Base-by-base conservation (phyloP, 306 rosid species). In the Quercus berberidifolia region DNA sequence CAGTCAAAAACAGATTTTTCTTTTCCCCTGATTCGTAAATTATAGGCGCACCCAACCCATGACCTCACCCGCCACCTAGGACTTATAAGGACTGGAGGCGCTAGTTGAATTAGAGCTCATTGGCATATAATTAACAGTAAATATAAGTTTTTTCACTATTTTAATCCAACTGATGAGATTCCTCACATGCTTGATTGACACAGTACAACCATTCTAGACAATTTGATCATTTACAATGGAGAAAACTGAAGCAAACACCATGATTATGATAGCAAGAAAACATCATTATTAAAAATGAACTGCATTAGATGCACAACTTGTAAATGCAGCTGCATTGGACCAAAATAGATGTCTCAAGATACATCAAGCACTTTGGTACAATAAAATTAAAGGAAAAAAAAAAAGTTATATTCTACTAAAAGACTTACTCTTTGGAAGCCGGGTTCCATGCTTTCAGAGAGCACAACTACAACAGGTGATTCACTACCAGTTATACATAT, bases 371-470 rank as follows among this genome's bases (percentile, higher is more conserved):
- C 28, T 19, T 55, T 55, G 8, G 5, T 73, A 18, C 17, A 73
- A 31, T 38, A 52, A 18, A 26, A 33, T 38, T 26, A 21, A 21
- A 21, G 0, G 0, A 25, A 3, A 21, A 13, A 74, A 11, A 51
- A 20, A 13, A 2, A 5, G 3, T 43, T 9, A 21, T 71, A 15
- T 19, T 20, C 14, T 26, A 41, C 62, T 14, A 23, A 28, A 30
- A 58, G 20, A 84, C 89, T 81, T 64, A 92, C 98, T 79, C 93
- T 85, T 41, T 88, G 84, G 85, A 94, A 91, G 30, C 96, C 97
- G 12, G 96, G 98, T 78, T 94, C 98, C 97, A 94, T 94, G 85
- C 98, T 90, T 74, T 67, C 96, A 73, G 97, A 80, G 78, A 91
- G 88, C 80, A 92, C 98, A 73, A 91, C 94, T 25, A 91, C 93